Base-by-base conservation (phyloP, 148 eudicot species). In the Vaccinium myrtillus region DNA sequence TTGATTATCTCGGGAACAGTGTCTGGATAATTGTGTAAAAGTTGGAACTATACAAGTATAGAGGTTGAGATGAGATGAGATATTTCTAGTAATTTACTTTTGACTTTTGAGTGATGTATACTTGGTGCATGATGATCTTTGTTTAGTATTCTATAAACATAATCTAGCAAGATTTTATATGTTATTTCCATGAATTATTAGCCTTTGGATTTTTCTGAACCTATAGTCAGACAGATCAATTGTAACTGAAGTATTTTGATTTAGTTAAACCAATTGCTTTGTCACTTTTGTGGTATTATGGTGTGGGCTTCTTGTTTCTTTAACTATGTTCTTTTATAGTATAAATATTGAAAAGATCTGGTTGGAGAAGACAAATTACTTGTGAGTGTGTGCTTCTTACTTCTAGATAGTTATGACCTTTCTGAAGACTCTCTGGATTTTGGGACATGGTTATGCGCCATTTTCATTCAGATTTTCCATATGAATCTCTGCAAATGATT, bases 401-500 rank as follows among this genome's bases (percentile, higher is more conserved):
- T 32, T 71, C 14, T 15, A 15, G 46, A 12, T 70, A 36, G 76
- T 75, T 75, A 77, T 77, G n/a, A 77, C 18, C 1, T 77, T 56
- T 19, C 25, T 75, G 54, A 48, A 75, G 77, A 74, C 50, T 75
- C 5, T 50, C 78, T 75, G n/a, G 51, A n/a, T n/a, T 43, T 75
- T 48, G 30, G 18, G 54, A 19, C 53, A 1, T 75, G 14, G 39
- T 8, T 18, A 73, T 46, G 18, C 6, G 5, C 21, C 50, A 74
- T 74, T 43, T 36, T 15, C 77, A 36, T 6, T 39, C 21, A 32
- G 16, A 36, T 36, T 39, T 15, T 74, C 14, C 50, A 16, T 5
- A 39, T 1, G 27, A 46, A 48, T 75, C 6, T 46, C 8, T 75
- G 6, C 19, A 48, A 75, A 6, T 49, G n/a, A 19, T 75, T 8